Conservation (phyloP, 2,329 filamentous ascomycete species). For the Paecilomyces fulvus region DNA sequence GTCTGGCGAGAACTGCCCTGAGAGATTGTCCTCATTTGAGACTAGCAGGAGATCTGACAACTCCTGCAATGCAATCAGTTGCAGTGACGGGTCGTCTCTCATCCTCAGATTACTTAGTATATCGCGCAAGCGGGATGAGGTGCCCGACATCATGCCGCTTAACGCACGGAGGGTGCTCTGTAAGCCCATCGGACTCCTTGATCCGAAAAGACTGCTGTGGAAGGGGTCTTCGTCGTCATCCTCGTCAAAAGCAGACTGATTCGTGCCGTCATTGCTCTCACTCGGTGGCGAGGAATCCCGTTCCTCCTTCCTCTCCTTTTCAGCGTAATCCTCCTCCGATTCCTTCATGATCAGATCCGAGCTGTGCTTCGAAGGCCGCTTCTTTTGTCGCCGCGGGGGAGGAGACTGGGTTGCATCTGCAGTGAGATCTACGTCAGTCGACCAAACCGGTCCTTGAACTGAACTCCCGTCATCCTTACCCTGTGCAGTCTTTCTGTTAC, state of each 20-base stretch:
- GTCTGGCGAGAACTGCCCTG: slow-evolving; percentile 90
- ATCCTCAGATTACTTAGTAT: slow-evolving; percentile 67
- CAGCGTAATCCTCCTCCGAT: slow-evolving; percentile 47
- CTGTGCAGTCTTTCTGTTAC: slow-evolving; percentile 58
- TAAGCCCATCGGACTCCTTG: slow-evolving; percentile 56
- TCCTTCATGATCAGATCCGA: slow-evolving; percentile 66
- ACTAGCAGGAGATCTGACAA: slow-evolving; percentile 88
- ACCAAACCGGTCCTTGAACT: slow-evolving; percentile 4
- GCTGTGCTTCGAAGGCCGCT: slow-evolving; percentile 44
- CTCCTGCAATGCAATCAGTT: slow-evolving; percentile 87
- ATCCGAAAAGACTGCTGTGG: slow-evolving; percentile 54
- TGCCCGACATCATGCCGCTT: slow-evolving; percentile 84
- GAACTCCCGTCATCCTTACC: slow-evolving; percentile 25
- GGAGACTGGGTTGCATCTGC: slow-evolving; percentile 29
- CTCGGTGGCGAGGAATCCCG: slow-evolving; percentile 52
- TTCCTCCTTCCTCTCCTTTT: slow-evolving; percentile 35
- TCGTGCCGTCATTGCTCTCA: slow-evolving; percentile 58
- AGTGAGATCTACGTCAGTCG: slow-evolving; percentile 9
- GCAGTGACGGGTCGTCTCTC: slow-evolving; percentile 77
- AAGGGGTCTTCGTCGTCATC: slow-evolving; percentile 53
- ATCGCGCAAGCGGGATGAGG: slow-evolving; percentile 69
- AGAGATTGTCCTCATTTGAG: slow-evolving; percentile 92
- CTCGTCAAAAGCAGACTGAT: slow-evolving; percentile 43
- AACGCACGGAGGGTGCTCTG: slow-evolving; percentile 77
- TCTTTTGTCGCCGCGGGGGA: slow-evolving; percentile 44